Percentiles rank a stretch among this genome's conserved stretches.
Evolutionary conservation across 2,329 filamentous ascomycete genomes (phyloP).

Genomic region (Bimuria novae-zelandiae): DNA sequence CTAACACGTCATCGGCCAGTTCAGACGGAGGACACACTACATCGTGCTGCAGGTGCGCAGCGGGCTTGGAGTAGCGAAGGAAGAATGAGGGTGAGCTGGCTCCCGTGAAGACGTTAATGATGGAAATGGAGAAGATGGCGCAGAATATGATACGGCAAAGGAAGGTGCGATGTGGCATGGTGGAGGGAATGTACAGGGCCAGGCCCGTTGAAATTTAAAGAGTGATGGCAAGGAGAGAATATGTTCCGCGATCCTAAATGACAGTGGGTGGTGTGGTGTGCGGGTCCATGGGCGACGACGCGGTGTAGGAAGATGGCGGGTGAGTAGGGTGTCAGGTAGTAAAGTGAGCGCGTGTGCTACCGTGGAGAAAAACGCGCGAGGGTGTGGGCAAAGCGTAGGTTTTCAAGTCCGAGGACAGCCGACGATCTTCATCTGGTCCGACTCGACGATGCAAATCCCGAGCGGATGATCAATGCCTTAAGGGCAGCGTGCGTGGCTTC

Average conservation of each 20-base stretch:
- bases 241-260: conserved; percentile 12
- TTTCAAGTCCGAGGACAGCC: conserved; percentile 13
- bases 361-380: conserved; percentile 5
- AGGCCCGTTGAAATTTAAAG: conserved; percentile 15
- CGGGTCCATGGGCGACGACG: conserved; percentile 13
- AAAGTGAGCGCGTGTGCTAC: conserved; percentile 1
- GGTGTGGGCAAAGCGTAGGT: conserved; percentile 7
- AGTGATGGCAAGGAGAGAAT: conserved; percentile 6
- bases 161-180: conserved; percentile 40
- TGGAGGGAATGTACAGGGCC: conserved; percentile 21
- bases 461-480: conserved; percentile 31
- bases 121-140: conserved; percentile 39
- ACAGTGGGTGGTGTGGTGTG: conserved; percentile 5
- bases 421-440: conserved; percentile 30
- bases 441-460: conserved; percentile 21
- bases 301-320: neutral
- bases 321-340: neutral
- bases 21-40: conserved; percentile 39
- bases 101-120: conserved; percentile 42
- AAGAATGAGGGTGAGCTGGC: conserved; percentile 35
- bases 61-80: conserved; percentile 30
- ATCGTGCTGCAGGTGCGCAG: conserved; percentile 19
- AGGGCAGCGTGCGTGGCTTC: neutral
- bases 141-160: conserved; percentile 41
- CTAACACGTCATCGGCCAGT: conserved; percentile 57